phyloP scores from a whole-genome alignment of 2,329 filamentous ascomycete species.

The Conoideocrella luteorostrata region DNA sequence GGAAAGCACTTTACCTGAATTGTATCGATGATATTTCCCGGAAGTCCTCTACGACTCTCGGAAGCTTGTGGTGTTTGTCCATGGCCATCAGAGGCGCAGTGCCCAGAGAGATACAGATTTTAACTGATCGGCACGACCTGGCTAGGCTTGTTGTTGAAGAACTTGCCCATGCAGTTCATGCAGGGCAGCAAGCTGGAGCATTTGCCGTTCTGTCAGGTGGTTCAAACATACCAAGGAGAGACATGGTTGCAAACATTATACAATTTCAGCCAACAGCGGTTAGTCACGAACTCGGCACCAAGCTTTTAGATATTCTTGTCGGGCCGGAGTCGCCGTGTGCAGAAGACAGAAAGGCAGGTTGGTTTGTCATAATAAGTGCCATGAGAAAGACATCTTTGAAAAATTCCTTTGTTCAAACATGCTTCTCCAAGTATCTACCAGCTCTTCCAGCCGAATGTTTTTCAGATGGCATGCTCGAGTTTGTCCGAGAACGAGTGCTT shows the following conservation, averaged over 20 bases:
- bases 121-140: slow-evolving; percentile 56
- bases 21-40: slow-evolving; percentile 64
- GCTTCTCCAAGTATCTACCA: slow-evolving; percentile 51
- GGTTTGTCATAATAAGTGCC: slow-evolving; percentile 56
- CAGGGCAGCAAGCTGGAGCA: slow-evolving; percentile 28
- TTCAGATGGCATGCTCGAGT: slow-evolving; percentile 55
- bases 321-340: slow-evolving; percentile 54
- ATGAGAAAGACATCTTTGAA: slow-evolving; percentile 35
- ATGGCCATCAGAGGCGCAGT: slow-evolving; percentile 41
- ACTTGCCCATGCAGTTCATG: slow-evolving; percentile 46
- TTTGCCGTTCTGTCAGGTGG: slow-evolving; percentile 39
- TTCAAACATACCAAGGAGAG: slow-evolving; percentile 48
- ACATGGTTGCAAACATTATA: slow-evolving; percentile 53
- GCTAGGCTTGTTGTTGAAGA: slow-evolving; percentile 58
- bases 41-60: slow-evolving; percentile 58
- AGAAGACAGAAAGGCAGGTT: slow-evolving; percentile 59
- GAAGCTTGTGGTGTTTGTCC: slow-evolving; percentile 63
- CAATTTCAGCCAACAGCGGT: slow-evolving; percentile 56
- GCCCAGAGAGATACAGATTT: slow-evolving; percentile 44
- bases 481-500: slow-evolving; percentile 48
- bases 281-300: slow-evolving; percentile 51
- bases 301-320: slow-evolving; percentile 68
- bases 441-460: slow-evolving; percentile 50
- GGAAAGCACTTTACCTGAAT: slow-evolving; percentile 54
- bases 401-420: slow-evolving; percentile 50